These are phyloP conservation scores for Brassica carinata DNA, from an alignment of 345 rosid genomes.

Conservation along the genomic window DNA sequence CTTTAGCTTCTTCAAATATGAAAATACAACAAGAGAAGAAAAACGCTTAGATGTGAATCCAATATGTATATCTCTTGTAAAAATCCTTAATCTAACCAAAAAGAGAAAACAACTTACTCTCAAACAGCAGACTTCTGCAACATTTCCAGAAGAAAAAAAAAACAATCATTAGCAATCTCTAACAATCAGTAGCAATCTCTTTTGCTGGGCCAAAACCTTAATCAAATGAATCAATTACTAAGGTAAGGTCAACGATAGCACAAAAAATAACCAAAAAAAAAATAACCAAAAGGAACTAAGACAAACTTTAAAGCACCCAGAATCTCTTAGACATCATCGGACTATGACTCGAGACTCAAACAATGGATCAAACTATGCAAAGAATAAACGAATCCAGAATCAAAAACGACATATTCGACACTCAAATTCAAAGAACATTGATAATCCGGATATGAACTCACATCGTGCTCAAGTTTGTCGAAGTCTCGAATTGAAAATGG, in stretches of 20 bases:
- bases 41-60: not conserved
- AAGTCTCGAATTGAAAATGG: constrained; percentile 1
- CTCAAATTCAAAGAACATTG: not conserved
- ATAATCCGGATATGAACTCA: not conserved
- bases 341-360: too few species aligned
- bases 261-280: too few species aligned
- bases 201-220: not conserved
- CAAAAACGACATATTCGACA: not conserved
- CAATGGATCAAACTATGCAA: not conserved
- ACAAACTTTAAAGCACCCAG: too few species aligned
- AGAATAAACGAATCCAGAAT: not conserved
- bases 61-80: not conserved
- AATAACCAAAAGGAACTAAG: too few species aligned
- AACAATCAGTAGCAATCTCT: not conserved
- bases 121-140: constrained; percentile 58
- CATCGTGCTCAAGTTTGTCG: not conserved
- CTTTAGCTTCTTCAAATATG: not conserved
- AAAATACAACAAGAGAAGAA: not conserved
- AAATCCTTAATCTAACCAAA: not conserved
- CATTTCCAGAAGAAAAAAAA: not conserved
- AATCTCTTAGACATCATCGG: too few species aligned
- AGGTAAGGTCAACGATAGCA: too few species aligned
- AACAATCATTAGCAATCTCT: not conserved
- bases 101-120: constrained; percentile 48
- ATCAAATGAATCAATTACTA: not conserved